phyloP scores from a whole-genome alignment of 176 grass and related monocot genomes.

The Aegilops speltoides region DNA sequence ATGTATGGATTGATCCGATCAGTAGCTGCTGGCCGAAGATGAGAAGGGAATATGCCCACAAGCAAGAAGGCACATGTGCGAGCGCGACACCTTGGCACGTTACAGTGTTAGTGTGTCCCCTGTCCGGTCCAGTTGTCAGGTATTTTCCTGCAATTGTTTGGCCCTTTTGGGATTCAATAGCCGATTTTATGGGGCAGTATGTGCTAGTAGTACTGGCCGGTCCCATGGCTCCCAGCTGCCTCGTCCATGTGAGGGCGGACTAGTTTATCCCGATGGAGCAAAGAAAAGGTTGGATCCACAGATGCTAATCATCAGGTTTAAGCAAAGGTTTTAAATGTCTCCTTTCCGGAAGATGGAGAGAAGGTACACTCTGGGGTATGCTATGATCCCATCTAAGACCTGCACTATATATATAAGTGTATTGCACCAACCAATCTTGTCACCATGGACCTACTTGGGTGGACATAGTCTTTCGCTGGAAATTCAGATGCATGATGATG shows the following conservation, averaged over 20 bases:
- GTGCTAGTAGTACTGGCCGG: not conserved
- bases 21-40: not conserved
- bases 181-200: conserved; percentile 35
- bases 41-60: conserved; percentile 36
- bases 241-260: conserved; percentile 33
- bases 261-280: conserved; percentile 24
- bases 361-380: not conserved
- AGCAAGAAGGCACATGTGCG: conserved; percentile 21
- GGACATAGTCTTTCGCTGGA: not conserved
- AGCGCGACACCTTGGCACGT: conserved; percentile 46
- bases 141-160: conserved; percentile 6
- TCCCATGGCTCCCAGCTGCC: not conserved
- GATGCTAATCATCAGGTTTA: conserved; percentile 38
- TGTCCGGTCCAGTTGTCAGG: conserved; percentile 4
- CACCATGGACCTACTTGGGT: not conserved
- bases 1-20: not conserved
- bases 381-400: not conserved
- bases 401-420: not conserved
- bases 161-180: conserved; percentile 45
- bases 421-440: conserved; percentile 10
- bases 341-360: not conserved
- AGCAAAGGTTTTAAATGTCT: not conserved
- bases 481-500: not conserved
- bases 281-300: conserved; percentile 18
- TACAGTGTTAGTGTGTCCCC: conserved; percentile 6